Base-by-base conservation (phyloP, 306 rosid genomes). In the Castanospermum australe region DNA sequence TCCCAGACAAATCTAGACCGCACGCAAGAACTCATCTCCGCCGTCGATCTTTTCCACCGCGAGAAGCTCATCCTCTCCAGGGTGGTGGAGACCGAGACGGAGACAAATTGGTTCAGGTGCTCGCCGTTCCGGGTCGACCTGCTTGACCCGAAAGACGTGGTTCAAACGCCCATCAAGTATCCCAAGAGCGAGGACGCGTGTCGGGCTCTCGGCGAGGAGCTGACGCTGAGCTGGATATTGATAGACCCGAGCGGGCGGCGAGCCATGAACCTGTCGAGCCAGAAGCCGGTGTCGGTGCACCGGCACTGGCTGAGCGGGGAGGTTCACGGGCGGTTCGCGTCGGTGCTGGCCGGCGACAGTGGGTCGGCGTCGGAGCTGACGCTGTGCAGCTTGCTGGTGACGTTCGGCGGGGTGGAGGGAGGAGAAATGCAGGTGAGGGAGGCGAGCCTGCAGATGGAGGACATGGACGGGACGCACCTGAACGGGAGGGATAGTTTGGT, bases 271-370 rank as follows among this genome's bases (percentile, higher is more conserved):
- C 42, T 94, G 8, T 92, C 98, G 21, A 88, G 97, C 68, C 74
- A 81, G 62, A 64, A 47, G 71, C 83, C 92, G 52, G 92, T 92
- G n/a, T 83, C 86, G 21, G 93, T 92, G 48, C 72, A 79, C 54
- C 87, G 92, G 14, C 98, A 92, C 88, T 92, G 97, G 97, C 67
- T 94, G 60, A 94, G 86, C 78, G 92, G 97, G 8, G 97, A 92
- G 60, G 84, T 89, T 11, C 85, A 82, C 24, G 92, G 57, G 67
- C 56, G 77, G 36, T 94, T 92, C 74, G 80, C 90, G 5, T 38
- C 91, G n/a, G 83, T 91, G 13, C 15, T 92, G 0, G 36, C 25
- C 1, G 97, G 93, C 0, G 88, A 84, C 6, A 84, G 15, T n/a
- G 93, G 96, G 4, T 15, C 88, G 0, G 84, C 95, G 35, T 21